phyloP scores from a whole-genome alignment of 257 asterid genomes.

The Solanum pennellii region DNA sequence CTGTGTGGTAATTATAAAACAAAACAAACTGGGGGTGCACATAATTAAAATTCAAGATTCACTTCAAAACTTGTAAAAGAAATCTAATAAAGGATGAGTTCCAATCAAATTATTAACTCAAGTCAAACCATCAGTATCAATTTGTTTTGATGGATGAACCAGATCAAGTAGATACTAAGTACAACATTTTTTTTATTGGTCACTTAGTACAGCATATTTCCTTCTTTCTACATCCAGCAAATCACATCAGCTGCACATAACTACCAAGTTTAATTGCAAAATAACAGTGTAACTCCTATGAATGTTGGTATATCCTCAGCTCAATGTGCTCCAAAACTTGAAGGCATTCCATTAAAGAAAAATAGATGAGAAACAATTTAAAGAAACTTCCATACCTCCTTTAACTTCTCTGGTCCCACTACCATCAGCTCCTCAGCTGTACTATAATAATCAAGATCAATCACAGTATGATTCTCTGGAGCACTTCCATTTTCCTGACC shows the following conservation, averaged over 20 bases:
- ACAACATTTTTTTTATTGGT: background rate
- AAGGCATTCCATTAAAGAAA: background rate
- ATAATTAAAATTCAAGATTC: background rate
- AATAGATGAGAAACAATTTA: background rate
- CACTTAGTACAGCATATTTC: background rate
- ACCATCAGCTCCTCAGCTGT: slow-evolving; percentile 69
- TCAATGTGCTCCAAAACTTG: background rate
- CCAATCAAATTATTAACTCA: background rate
- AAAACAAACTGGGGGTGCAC: background rate
- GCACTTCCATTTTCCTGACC: slow-evolving; percentile 49
- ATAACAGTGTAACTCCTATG: background rate
- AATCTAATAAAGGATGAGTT: background rate
- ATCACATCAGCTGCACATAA: background rate
- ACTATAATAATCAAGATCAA: slow-evolving; percentile 82
- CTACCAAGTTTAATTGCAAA: background rate
- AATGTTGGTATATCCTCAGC: background rate
- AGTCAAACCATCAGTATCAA: background rate
- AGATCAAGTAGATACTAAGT: background rate
- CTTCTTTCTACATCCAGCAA: background rate
- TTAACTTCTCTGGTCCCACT: slow-evolving; percentile 82
- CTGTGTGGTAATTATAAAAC: background rate
- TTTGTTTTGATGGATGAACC: background rate
- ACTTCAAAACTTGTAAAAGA: background rate
- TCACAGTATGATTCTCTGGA: slow-evolving; percentile 33
- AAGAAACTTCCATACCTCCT: slow-evolving; percentile 45